Evolutionary conservation across 495 filamentous ascomycete genomes (phyloP), one percentile per base, ranked within the genome.

Genomic region (Filosporella fistucella): DNA sequence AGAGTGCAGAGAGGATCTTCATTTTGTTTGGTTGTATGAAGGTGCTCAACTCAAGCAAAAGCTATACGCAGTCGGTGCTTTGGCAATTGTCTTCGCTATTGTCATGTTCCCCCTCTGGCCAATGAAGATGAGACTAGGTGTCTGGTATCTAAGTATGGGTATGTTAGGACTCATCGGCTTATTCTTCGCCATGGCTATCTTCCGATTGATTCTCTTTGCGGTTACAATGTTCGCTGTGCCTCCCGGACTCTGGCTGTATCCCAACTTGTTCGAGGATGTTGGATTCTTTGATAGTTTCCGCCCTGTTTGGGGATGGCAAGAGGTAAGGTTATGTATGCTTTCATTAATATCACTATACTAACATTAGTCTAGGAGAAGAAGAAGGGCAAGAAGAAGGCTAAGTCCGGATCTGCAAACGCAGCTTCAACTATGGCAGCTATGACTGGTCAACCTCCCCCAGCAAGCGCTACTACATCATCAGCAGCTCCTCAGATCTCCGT

Each of bases 91-190:
- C 57, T 88, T 97, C 54, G 77, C 85, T 4, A 71, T 97, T 12
- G 91, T 97, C 43, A 77, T 96, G 62, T 99, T 97, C 74, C 94
- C 94, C 10, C 78, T 99, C 37, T 99, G 94, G 94, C 94, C 94
- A 6, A 78, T 93, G 30, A 81, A 88, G 63, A 63, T 97, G 68
- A 77, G 94, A 54, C 80, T 91, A 54, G 93, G 94, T 24, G 94
- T 96, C 25, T 99, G 95, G 88, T 97, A 99, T 68, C 75, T 97
- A 38, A 91, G 86, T 70, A 95, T 96, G 77, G 91, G 82, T 33
- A 89, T 93, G 82, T 74, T 97, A 58, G 88, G 88, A 20, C 74
- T 97, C 42, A 79, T 99, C 30, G 94, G 89, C 24, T 66, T 95
- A 43, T 99, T 99, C 81, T 96, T 99, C 67, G 86, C 80, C 57